Conservation (phyloP, 257 asterid species). For the Hygrophila difformis region DNA sequence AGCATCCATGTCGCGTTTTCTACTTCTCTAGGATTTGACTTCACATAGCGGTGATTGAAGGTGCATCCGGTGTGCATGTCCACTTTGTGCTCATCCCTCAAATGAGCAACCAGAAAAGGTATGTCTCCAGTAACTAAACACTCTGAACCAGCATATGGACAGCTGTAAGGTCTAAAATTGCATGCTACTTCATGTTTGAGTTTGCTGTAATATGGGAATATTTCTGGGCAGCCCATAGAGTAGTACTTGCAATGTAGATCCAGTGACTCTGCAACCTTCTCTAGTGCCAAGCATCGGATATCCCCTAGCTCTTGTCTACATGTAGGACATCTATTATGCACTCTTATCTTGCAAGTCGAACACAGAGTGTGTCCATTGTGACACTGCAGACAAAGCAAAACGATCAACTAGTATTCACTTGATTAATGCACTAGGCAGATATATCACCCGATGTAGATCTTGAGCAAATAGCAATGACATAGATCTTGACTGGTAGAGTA, state of each 20-base stretch:
- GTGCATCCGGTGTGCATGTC: constrained; percentile 26
- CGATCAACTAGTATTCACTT: too few species aligned
- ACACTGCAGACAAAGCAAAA: too few species aligned
- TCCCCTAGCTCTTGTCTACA: constrained; percentile 95
- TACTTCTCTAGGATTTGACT: constrained; percentile 89
- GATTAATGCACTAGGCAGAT: too few species aligned
- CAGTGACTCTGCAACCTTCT: constrained; percentile 79
- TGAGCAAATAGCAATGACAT: too few species aligned
- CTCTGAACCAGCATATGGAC: constrained; percentile 94
- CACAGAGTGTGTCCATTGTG: constrained; percentile 90
- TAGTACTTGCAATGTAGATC: constrained; percentile 74
- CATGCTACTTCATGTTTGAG: constrained; percentile 76
- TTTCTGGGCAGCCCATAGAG: constrained; percentile 71
- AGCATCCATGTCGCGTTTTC: constrained; percentile 96
- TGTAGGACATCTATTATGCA: constrained; percentile 79
- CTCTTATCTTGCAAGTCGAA: constrained; percentile 81
- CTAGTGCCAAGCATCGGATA: constrained; percentile 82
- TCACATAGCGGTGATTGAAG: constrained; percentile 83
- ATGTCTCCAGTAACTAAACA: constrained; percentile 72
- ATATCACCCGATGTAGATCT: too few species aligned
- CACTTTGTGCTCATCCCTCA: constrained; percentile 19
- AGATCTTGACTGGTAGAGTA: too few species aligned
- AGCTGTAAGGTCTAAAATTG: constrained; percentile 73
- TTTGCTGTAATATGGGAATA: constrained; percentile 82
- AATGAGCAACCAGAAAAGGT: constrained; percentile 63